Conservation (phyloP, 2,329 filamentous ascomycete species). For the Diaporthe longicolla region DNA sequence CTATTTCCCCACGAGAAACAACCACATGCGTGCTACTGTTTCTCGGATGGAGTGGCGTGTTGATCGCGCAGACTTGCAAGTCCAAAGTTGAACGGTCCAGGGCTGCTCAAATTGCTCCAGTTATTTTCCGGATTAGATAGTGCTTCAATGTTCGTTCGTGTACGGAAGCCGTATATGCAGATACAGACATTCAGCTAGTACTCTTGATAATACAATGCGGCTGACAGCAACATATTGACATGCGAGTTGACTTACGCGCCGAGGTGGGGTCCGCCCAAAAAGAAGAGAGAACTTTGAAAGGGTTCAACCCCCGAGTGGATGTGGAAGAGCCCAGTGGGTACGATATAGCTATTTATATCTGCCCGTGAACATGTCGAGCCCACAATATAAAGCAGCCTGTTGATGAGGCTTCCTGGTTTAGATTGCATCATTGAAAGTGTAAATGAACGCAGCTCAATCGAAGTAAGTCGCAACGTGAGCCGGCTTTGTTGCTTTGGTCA, state of each 20-base stretch:
- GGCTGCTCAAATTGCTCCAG: not conserved
- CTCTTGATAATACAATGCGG: not conserved
- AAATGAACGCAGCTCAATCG: not conserved
- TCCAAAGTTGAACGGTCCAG: not conserved
- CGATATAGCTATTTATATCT: conserved; percentile 4
- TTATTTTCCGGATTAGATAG: not conserved
- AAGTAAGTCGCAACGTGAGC: not conserved
- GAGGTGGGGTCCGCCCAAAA: not conserved
- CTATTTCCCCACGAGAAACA: not conserved
- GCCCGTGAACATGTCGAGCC: not conserved
- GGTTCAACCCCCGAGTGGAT: not conserved
- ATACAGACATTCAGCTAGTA: not conserved
- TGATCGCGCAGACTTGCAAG: not conserved
- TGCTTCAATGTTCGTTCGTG: not conserved
- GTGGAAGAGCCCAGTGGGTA: not conserved
- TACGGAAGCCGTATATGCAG: not conserved
- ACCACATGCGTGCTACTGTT: not conserved
- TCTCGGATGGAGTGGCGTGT: not conserved
- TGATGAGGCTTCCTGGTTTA: not conserved
- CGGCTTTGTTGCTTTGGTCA: not conserved
- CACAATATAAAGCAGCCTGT: conserved; percentile 6
- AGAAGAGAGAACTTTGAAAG: not conserved
- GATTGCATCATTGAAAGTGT: not conserved
- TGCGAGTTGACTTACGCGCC: not conserved
- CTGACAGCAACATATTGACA: not conserved